phyloP scores from a whole-genome alignment of 1,284 basidiomycete species.

The Xerocomus minutiporus region DNA sequence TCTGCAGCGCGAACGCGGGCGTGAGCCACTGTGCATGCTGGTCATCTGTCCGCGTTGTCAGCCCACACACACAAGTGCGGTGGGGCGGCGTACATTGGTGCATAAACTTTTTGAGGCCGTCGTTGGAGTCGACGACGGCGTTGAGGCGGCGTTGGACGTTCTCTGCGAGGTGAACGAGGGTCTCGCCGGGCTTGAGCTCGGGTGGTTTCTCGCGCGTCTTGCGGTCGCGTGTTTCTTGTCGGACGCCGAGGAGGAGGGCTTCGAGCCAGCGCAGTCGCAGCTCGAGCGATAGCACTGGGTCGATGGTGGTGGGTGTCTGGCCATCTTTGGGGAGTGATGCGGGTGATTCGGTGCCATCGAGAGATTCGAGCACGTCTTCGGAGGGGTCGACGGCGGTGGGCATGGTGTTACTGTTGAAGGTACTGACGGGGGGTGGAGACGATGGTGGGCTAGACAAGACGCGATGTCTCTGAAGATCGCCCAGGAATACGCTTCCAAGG shows the following conservation, averaged over 20 bases:
- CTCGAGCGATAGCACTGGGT: slow-evolving; percentile 63
- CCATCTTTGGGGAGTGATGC: slow-evolving; percentile 3
- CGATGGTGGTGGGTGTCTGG: slow-evolving; percentile 38
- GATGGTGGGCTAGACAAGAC: slow-evolving; percentile 59
- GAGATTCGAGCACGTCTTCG: slow-evolving; percentile 27
- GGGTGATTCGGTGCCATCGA: slow-evolving; percentile 27
- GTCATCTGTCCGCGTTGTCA: slow-evolving; percentile 47
- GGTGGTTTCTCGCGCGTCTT: slow-evolving; percentile 27
- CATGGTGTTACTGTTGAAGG: slow-evolving; percentile 4
- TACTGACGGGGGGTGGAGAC: slow-evolving; percentile 46
- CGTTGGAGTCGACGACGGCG: slow-evolving; percentile 56
- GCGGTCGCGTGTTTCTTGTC: slow-evolving; percentile 38
- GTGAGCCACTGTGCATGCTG: slow-evolving; percentile 68
- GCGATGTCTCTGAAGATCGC: slow-evolving; percentile 61
- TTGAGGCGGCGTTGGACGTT: slow-evolving; percentile 56
- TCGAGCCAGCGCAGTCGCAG: slow-evolving; percentile 73
- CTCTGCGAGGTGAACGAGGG: slow-evolving; percentile 53
- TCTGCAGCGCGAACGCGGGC: slow-evolving; percentile 54
- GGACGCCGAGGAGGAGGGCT: slow-evolving; percentile 64
- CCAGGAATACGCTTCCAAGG: slow-evolving; percentile 72
- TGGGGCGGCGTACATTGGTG: slow-evolving; percentile 48
- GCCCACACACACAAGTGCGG: too few species aligned
- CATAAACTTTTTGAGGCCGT: slow-evolving; percentile 69
- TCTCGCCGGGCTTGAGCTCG: slow-evolving; percentile 45
- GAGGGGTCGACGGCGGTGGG: slow-evolving; percentile 23